Percentiles rank a stretch among this genome's conserved stretches.
These are phyloP conservation scores for Apiosordaria backusii DNA, from an alignment of 495 filamentous ascomycete genomes.

Conservation along the genomic window DNA sequence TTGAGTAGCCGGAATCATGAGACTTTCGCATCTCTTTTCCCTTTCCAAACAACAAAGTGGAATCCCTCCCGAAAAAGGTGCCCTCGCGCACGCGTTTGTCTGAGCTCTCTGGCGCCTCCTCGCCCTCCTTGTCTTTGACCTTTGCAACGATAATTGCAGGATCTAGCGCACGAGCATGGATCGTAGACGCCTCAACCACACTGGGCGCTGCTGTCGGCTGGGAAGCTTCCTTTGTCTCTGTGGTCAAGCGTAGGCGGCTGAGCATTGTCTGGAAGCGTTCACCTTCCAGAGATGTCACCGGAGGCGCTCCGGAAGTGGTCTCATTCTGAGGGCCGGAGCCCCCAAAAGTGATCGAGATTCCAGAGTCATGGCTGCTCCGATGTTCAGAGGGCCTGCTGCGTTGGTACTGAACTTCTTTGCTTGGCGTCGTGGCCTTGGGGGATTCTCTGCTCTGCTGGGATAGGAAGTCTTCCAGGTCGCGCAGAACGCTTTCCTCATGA, in stretches of 20 bases:
- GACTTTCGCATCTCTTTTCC: conserved; percentile 4
- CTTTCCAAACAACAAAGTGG: not conserved
- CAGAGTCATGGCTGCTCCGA: not conserved
- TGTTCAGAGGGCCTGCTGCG: not conserved
- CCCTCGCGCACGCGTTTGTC: not conserved
- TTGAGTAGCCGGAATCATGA: conserved; percentile 23
- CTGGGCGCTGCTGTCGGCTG: not conserved
- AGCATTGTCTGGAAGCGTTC: conserved; percentile 25
- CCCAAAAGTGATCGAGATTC: not conserved
- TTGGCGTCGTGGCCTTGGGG: not conserved
- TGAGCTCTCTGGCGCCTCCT: not conserved
- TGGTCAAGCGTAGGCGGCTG: conserved; percentile 19
- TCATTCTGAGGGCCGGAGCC: not conserved
- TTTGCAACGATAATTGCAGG: conserved; percentile 26
- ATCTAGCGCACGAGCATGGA: conserved; percentile 3
- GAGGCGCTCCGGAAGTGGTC: not conserved
- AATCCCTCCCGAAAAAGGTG: not conserved
- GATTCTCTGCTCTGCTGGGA: not conserved
- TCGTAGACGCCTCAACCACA: not conserved
- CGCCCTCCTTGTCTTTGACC: conserved; percentile 13
- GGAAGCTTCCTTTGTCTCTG: not conserved
- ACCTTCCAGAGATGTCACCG: conserved; percentile 10
- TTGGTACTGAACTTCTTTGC: not conserved
- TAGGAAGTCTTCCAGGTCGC: conserved; percentile 9
- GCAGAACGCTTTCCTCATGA: conserved; percentile 3